A percentile compares a stretch with the other conserved stretches of the same genome.
Evolutionary conservation across 2,329 filamentous ascomycete species (phyloP).

Genomic region (Cytospora piceicola): DNA sequence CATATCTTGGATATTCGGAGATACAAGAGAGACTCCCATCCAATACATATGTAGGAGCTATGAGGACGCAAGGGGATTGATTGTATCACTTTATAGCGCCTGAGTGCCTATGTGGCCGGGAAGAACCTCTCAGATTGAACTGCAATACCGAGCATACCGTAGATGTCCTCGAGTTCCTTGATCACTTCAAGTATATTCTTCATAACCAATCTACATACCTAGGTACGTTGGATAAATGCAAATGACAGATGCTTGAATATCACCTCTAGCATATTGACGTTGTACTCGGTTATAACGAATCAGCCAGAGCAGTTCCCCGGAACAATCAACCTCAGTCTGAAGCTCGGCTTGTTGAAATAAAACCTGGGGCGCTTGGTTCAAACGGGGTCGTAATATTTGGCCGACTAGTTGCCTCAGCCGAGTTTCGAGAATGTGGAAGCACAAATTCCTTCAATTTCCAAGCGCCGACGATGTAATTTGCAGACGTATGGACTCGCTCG

Average conservation of each 20-base stretch:
- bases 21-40: background rate
- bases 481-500: background rate
- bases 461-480: background rate
- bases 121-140: background rate
- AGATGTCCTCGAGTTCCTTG: too few relatives aligned
- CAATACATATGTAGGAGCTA: background rate
- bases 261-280: background rate
- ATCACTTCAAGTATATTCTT: too few relatives aligned
- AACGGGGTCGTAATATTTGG: too few relatives aligned
- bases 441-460: background rate
- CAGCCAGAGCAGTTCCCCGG: background rate
- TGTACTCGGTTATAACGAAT: background rate
- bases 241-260: background rate
- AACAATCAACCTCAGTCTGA: background rate
- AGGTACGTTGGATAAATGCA: background rate
- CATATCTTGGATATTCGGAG: background rate
- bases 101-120: background rate
- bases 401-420: too few relatives aligned
- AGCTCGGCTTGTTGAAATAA: too few relatives aligned
- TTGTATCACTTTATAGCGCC: background rate
- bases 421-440: background rate
- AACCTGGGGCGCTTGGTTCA: too few relatives aligned
- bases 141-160: background rate
- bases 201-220: too few relatives aligned
- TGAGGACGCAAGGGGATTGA: background rate